phyloP scores from a whole-genome alignment of 306 rosid species.

The Quercus cerris region DNA sequence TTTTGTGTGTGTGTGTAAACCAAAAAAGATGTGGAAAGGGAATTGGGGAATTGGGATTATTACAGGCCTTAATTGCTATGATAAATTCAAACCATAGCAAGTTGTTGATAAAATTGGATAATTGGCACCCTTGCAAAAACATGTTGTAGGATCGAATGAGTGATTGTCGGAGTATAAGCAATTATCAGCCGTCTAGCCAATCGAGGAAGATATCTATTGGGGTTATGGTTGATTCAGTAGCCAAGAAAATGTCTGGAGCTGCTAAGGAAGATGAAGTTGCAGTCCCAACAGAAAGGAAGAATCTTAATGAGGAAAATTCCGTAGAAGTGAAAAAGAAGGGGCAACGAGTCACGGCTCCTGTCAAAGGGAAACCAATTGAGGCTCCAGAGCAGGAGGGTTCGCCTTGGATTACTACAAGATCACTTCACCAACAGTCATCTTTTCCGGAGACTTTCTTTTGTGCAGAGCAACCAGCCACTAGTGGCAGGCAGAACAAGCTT shows the following conservation, averaged over 20 bases:
- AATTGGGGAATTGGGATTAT: not conserved
- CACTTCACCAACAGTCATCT: slow-evolving; percentile 35
- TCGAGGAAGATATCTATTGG: slow-evolving; percentile 91
- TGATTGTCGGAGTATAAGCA: slow-evolving; percentile 63
- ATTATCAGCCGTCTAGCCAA: slow-evolving; percentile 59
- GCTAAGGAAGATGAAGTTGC: slow-evolving; percentile 34
- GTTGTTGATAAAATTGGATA: not conserved
- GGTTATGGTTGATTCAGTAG: slow-evolving; percentile 58
- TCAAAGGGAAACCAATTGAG: slow-evolving; percentile 32
- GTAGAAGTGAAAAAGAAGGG: slow-evolving; percentile 31
- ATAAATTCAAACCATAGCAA: not conserved
- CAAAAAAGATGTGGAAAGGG: not conserved
- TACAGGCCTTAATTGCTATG: not conserved
- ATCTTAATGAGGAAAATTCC: slow-evolving; percentile 32
- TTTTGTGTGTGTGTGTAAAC: not conserved
- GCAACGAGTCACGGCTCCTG: slow-evolving; percentile 35
- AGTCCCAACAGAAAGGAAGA: slow-evolving; percentile 37
- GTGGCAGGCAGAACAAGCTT: slow-evolving; percentile 29
- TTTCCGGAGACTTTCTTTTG: slow-evolving; percentile 37
- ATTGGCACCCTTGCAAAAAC: slow-evolving; percentile 18
- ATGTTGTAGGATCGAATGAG: slow-evolving; percentile 56
- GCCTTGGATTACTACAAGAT: slow-evolving; percentile 49
- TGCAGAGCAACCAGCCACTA: slow-evolving; percentile 43
- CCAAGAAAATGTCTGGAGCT: slow-evolving; percentile 36
- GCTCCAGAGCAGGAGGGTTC: slow-evolving; percentile 34